Evolutionary conservation across 1,139 yeast genomes (phyloP), one percentile per base, ranked within the genome.

Genomic region (Ogataea hybrid): DNA sequence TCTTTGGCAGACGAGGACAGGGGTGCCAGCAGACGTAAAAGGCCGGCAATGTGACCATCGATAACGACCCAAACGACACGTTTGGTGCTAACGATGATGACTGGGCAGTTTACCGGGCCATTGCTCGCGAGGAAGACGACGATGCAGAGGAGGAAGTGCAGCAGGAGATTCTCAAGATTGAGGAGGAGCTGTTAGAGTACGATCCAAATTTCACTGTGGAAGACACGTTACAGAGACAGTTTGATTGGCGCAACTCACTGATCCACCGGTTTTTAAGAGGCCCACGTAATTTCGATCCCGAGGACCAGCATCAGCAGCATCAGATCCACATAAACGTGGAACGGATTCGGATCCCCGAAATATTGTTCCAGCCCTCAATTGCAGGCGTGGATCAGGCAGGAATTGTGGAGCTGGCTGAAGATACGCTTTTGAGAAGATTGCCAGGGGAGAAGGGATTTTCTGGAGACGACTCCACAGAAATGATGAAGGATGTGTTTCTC

Each of bases 321-420:
- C 97, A 92, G 65, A 70, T 94, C 49, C 96, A 89, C 64, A 58
- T 94, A 38, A 94, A 92, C 61, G 75, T 90, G 25, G 99, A 94
- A 64, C 75, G 98, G 44, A 84, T 90, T 25, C 75, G 96, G 46
- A 88, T 90, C 2, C 97, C 97, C 0, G 99, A 94, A 63, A 82
- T 90, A 1, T 61, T 88, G 39, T 90, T 92, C 64, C 95, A 90
- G 61, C 98, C 99, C n/a, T 76, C 82, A 11, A 88, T 92, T 50
- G 96, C 95, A 0, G 98, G 98, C 11, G 69, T 89, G 25, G 98
- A 94, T 62, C 97, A 90, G 63, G 96, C 97, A 0, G 97, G 97
- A 17, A 71, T 94, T 10, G 61, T 77, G 15, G 98, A 94, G 62
- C 65, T 89, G 32, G 74, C 82, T 48, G 84, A 82, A 51, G 87